phyloP scores from a whole-genome alignment of 73 alveolate genomes.

The Symbiodinium pilosum region DNA sequence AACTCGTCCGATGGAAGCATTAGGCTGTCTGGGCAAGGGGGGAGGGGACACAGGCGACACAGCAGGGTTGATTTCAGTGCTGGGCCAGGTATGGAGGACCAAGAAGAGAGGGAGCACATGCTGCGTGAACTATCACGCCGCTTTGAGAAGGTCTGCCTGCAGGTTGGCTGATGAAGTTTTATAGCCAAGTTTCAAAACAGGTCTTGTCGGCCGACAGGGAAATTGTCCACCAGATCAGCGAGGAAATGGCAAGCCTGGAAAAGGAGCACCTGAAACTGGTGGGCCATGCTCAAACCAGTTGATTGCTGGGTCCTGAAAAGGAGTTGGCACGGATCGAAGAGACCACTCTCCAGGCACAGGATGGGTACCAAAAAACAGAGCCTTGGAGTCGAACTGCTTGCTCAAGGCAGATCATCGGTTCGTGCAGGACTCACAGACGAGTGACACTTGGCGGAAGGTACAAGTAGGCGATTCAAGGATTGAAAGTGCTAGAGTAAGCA shows the following conservation, averaged over 20 bases:
- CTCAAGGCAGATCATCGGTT: not conserved
- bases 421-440: not conserved
- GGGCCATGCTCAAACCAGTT: too few relatives aligned
- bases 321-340: not conserved
- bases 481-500: too few relatives aligned
- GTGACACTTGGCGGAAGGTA: not conserved
- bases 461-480: too few relatives aligned
- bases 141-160: not conserved
- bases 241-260: not conserved
- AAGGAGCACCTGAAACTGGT: not conserved
- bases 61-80: too few relatives aligned
- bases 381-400: not conserved
- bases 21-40: too few relatives aligned
- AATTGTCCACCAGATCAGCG: not conserved
- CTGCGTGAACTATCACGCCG: not conserved
- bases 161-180: not conserved
- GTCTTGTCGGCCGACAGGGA: slow-evolving; percentile 1
- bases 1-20: too few relatives aligned
- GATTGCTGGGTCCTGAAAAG: not conserved
- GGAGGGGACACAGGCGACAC: too few relatives aligned
- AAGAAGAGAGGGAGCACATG: not conserved
- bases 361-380: too few relatives aligned
- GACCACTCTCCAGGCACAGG: not conserved
- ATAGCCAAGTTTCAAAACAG: not conserved
- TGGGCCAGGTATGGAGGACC: not conserved